Conservation (phyloP, 1,284 basidiomycete genomes). For the Ceratobasidium papillatum region DNA sequence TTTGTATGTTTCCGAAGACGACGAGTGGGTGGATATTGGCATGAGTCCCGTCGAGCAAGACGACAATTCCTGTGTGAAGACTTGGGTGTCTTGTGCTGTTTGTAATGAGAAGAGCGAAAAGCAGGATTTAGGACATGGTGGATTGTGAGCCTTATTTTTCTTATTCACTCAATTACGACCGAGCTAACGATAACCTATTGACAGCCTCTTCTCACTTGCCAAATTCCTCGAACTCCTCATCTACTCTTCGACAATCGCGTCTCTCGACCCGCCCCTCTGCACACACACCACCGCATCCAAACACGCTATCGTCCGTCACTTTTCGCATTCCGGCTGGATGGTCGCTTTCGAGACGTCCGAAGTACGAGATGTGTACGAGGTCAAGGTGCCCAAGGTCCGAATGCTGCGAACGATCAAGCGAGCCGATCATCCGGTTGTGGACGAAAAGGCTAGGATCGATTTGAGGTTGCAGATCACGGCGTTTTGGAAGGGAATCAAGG, state of each 20-base stretch:
- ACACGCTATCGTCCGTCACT: conserved; percentile 61
- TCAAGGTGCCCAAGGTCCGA: conserved; percentile 58
- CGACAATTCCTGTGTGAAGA: conserved; percentile 51
- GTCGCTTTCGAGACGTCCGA: conserved; percentile 60
- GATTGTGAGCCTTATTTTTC: conserved; percentile 59
- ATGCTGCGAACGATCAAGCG: conserved; percentile 26
- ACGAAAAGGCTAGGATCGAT: conserved; percentile 39
- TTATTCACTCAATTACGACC: not conserved
- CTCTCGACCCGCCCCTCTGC: conserved; percentile 58
- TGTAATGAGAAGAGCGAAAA: conserved; percentile 58
- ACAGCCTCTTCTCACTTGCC: conserved; percentile 65
- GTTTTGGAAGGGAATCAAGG: conserved; percentile 71
- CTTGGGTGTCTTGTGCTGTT: conserved; percentile 66
- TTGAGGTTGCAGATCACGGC: conserved; percentile 66
- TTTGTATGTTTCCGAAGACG: conserved; percentile 23
- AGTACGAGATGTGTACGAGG: conserved; percentile 66
- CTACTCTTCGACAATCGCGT: conserved; percentile 62
- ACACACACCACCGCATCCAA: conserved; percentile 60
- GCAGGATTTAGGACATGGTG: conserved; percentile 61
- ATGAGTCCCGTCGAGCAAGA: conserved; percentile 33
- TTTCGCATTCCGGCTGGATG: conserved; percentile 54
- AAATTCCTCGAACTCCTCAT: conserved; percentile 73
- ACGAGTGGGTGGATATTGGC: conserved; percentile 36
- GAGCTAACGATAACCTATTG: not conserved
- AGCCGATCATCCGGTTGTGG: not conserved